These are phyloP conservation scores for Pythium coloratum DNA, from an alignment of 352 stramenopile genomes.

Conservation along the genomic window DNA sequence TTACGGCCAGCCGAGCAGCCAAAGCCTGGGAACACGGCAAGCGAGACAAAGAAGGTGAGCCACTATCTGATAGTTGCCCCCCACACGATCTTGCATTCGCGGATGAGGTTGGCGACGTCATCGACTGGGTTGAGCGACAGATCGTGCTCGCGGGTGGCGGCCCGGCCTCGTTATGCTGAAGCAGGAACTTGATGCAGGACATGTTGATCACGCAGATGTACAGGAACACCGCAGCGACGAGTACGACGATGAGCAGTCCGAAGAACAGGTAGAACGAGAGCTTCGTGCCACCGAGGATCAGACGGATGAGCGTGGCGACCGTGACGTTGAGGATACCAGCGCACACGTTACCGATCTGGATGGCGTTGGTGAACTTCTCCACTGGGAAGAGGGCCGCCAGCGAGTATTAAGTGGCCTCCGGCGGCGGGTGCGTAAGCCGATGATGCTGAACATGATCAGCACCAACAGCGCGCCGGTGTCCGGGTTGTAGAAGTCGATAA, in stretches of 20 bases:
- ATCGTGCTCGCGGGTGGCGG: conserved; percentile 32
- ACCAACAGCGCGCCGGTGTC: conserved; percentile 52
- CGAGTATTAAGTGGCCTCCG: conserved; percentile 61
- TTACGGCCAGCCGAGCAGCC: conserved; percentile 43
- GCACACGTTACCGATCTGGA: conserved; percentile 63
- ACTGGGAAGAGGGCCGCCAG: conserved; percentile 59
- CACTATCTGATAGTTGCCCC: conserved; percentile 50
- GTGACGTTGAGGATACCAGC: conserved; percentile 59
- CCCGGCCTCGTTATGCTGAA: conserved; percentile 43
- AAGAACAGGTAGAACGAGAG: conserved; percentile 70
- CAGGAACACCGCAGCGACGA: conserved; percentile 43
- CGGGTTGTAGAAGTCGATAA: conserved; percentile 44
- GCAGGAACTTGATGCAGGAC: conserved; percentile 48
- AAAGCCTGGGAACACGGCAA: conserved; percentile 54
- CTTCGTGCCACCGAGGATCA: conserved; percentile 45
- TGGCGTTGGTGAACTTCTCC: conserved; percentile 66
- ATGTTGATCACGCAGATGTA: conserved; percentile 41
- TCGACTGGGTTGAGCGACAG: conserved; percentile 31
- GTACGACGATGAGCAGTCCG: conserved; percentile 47
- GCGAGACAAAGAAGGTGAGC: conserved; percentile 61
- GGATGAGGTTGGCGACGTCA: conserved; percentile 41
- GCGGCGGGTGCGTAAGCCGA: conserved; percentile 54
- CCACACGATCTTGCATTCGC: conserved; percentile 54
- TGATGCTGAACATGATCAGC: conserved; percentile 51
- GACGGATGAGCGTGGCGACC: conserved; percentile 50